Base-by-base conservation (phyloP, 169 alveolate genomes). In the Eimeria brunetti region DNA sequence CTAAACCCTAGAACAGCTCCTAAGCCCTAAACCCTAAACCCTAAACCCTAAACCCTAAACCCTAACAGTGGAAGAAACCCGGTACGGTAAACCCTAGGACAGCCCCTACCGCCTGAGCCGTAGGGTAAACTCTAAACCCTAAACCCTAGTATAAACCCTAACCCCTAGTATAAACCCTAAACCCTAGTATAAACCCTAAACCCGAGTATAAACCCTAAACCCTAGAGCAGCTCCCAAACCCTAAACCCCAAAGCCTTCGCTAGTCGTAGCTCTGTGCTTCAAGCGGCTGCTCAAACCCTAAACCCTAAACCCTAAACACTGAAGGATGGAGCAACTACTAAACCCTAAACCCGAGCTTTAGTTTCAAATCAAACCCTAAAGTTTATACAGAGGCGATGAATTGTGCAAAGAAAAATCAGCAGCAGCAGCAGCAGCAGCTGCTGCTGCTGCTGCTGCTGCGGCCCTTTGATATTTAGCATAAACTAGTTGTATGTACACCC, bases 131-230 rank as follows among this genome's bases (percentile, higher is more conserved):
- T 2, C 67, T 58, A 58, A 58, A 58, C 78, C 78, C 46, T 67
- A 67, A 33, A 67, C 78, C 78, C 78, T 58, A 58, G 24, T 2
- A 58, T 16, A 58, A n/a, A n/a, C n/a, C n/a, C n/a, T n/a, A n/a
- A n/a, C n/a, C n/a, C n/a, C n/a, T 16, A 12, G 6, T 14, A 12
- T 67, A 67, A 33, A 67, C 78, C 78, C 78, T 67, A 18, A 62
- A 62, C 73, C 73, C 73, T n/a, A n/a, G n/a, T n/a, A n/a, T 62
- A 62, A 62, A 62, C 73, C 73, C 73, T 62, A 62, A 62, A 49
- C 56, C 56, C 56, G 5, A 5, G 11, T 49, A 5, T 49, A n/a
- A n/a, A 56, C 64, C 73, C 73, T 62, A 67, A 67, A 67, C 44
- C 78, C 44, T 67, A 67, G 9, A 30, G 14, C 5, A 14, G 78